Evolutionary conservation across 352 stramenopile genomes (phyloP).

Genomic region (Pythium rhizo-oryzae): DNA sequence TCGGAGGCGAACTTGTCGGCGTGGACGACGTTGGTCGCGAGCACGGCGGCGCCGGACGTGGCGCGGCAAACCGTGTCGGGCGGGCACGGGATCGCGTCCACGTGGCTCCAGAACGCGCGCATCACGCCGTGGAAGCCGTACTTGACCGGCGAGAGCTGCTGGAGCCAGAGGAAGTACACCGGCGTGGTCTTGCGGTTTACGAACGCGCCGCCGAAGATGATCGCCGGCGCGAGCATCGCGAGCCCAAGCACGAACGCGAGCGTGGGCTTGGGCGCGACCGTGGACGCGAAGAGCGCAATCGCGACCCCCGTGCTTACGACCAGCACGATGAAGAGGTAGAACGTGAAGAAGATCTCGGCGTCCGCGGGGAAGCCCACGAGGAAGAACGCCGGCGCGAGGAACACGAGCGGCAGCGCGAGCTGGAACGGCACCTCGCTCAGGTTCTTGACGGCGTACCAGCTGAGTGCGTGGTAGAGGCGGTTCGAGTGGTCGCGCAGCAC

Average conservation of each 20-base stretch:
- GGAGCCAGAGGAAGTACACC: conserved; percentile 35
- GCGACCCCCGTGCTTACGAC: conserved; percentile 25
- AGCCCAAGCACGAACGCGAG: conserved; percentile 4
- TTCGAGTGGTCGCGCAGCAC: conserved; percentile 31
- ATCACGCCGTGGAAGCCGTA: conserved; percentile 33
- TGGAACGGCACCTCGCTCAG: conserved; percentile 30
- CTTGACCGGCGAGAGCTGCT: conserved; percentile 37
- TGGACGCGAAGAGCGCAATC: conserved; percentile 17
- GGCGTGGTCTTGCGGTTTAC: conserved; percentile 32
- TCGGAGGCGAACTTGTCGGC: conserved; percentile 10
- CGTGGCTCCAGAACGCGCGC: conserved; percentile 20
- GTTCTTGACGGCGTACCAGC: conserved; percentile 39
- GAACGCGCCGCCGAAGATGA: conserved; percentile 39
- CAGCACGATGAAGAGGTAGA: conserved; percentile 33
- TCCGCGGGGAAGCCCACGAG: conserved; percentile 33
- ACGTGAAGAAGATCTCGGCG: conserved; percentile 32
- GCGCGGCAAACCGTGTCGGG: conserved; percentile 1
- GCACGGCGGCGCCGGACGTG: background rate
- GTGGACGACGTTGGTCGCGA: conserved; percentile 3
- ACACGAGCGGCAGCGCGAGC: conserved; percentile 29
- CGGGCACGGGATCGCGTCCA: conserved; percentile 7
- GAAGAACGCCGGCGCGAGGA: conserved; percentile 34
- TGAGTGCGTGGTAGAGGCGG: conserved; percentile 25
- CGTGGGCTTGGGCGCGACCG: background rate
- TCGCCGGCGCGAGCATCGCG: conserved; percentile 20